These are phyloP conservation scores for Domatiomyces globalis DNA, from an alignment of 2,329 filamentous ascomycete genomes.

Conservation along the genomic window DNA sequence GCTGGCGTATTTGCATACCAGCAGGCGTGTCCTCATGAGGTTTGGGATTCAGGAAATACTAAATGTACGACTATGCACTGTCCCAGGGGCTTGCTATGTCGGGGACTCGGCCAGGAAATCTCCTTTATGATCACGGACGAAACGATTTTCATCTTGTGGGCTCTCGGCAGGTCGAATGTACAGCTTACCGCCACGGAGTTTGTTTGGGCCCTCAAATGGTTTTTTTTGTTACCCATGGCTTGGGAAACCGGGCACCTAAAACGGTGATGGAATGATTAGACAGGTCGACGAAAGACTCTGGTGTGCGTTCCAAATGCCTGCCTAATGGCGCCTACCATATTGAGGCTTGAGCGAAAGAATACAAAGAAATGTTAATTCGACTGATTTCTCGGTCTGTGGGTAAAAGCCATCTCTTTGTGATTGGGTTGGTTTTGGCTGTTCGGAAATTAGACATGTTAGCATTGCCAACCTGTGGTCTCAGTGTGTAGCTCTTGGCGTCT, in stretches of 20 bases:
- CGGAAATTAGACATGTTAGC: too few species aligned
- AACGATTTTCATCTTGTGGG: not conserved
- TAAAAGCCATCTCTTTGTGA: too few species aligned
- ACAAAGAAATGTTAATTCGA: too few species aligned
- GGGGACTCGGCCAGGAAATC: not conserved
- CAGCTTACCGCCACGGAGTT: not conserved
- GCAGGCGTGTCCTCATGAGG: not conserved
- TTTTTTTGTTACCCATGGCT: not conserved
- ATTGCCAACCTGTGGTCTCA: too few species aligned
- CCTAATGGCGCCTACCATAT: not conserved
- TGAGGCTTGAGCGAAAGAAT: too few species aligned
- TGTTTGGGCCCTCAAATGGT: not conserved
- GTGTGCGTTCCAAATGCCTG: not conserved
- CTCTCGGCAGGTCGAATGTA: not conserved
- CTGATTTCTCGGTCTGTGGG: too few species aligned
- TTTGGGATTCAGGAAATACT: not conserved
- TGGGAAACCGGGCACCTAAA: not conserved
- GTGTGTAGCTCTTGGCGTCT: too few species aligned
- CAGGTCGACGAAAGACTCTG: not conserved
- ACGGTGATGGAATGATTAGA: not conserved
- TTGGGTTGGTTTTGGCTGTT: too few species aligned
- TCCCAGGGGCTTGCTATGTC: not conserved
- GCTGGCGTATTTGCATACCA: not conserved
- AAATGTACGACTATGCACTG: not conserved
- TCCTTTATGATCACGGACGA: not conserved